Evolutionary conservation across 148 eudicot species (phyloP).

Genomic region (Simmondsia chinensis): DNA sequence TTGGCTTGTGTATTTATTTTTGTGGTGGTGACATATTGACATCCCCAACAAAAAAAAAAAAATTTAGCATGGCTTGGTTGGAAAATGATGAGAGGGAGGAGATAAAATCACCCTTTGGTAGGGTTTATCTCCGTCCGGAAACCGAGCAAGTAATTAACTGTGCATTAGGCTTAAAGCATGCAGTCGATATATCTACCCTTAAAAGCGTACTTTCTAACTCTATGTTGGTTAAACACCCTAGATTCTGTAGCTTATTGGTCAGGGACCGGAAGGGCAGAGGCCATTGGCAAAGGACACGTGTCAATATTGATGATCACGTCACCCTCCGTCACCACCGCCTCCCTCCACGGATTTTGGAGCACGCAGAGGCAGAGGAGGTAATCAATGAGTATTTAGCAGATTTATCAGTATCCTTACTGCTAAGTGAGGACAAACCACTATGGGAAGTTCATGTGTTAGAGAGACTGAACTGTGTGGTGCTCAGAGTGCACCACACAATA

Average conservation of each 20-base stretch:
- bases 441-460: slow-evolving; percentile 66
- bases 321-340: background rate
- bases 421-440: slow-evolving; percentile 48
- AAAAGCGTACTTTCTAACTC: slow-evolving; percentile 30
- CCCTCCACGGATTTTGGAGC: background rate
- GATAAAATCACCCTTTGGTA: slow-evolving; percentile 12
- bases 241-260: slow-evolving; percentile 65
- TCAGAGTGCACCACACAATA: slow-evolving; percentile 61
- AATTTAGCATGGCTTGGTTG: background rate
- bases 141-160: slow-evolving; percentile 40
- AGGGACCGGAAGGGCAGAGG: slow-evolving; percentile 23
- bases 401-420: slow-evolving; percentile 47
- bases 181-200: slow-evolving; percentile 30
- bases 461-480: slow-evolving; percentile 31
- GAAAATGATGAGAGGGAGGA: background rate
- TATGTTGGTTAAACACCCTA: slow-evolving; percentile 42
- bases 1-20: too few relatives aligned
- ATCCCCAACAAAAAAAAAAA: too few relatives aligned
- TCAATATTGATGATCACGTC: slow-evolving; percentile 56
- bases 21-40: too few relatives aligned
- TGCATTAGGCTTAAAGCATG: slow-evolving; percentile 26
- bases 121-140: slow-evolving; percentile 34
- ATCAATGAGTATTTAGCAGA: slow-evolving; percentile 48
- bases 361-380: slow-evolving; percentile 11
- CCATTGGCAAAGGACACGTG: slow-evolving; percentile 32